phyloP scores from a whole-genome alignment of 2,329 filamentous ascomycete genomes.

The Aspergillus clavatus region DNA sequence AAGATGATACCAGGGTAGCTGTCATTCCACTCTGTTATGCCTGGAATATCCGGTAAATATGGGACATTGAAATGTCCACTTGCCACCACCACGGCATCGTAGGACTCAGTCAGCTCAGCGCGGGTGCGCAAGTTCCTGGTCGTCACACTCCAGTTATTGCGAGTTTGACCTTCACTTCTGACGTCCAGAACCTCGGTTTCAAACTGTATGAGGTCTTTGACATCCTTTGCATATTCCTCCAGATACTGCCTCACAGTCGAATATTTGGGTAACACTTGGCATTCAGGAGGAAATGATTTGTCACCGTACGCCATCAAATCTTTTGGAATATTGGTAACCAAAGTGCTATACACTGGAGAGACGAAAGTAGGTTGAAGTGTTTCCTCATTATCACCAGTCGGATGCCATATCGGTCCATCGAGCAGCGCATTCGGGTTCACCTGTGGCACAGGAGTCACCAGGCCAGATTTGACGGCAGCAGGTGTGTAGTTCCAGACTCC shows the following conservation, averaged over 20 bases:
- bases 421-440: constrained; percentile 56
- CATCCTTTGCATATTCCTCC: constrained; percentile 62
- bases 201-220: constrained; percentile 65
- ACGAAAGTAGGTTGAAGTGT: constrained; percentile 57
- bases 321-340: constrained; percentile 85
- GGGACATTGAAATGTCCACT: constrained; percentile 71
- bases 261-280: constrained; percentile 70
- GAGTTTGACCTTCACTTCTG: constrained; percentile 32
- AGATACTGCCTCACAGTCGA: constrained; percentile 70
- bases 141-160: constrained; percentile 57
- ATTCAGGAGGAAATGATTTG: constrained; percentile 57
- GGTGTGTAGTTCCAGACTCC: constrained; percentile 81
- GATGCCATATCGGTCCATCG: constrained; percentile 57
- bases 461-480: constrained; percentile 42
- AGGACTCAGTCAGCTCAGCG: constrained; percentile 44
- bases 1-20: constrained; percentile 57
- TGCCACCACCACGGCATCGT: constrained; percentile 71
- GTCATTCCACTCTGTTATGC: constrained; percentile 56
- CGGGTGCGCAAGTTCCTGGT: constrained; percentile 49
- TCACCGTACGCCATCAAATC: constrained; percentile 77
- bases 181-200: constrained; percentile 65
- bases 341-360: constrained; percentile 74
- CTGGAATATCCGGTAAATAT: constrained; percentile 59
- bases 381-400: constrained; percentile 19
- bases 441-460: constrained; percentile 57